Evolutionary conservation across 306 rosid species (phyloP).

Genomic region (Vachellia pachyceras): DNA sequence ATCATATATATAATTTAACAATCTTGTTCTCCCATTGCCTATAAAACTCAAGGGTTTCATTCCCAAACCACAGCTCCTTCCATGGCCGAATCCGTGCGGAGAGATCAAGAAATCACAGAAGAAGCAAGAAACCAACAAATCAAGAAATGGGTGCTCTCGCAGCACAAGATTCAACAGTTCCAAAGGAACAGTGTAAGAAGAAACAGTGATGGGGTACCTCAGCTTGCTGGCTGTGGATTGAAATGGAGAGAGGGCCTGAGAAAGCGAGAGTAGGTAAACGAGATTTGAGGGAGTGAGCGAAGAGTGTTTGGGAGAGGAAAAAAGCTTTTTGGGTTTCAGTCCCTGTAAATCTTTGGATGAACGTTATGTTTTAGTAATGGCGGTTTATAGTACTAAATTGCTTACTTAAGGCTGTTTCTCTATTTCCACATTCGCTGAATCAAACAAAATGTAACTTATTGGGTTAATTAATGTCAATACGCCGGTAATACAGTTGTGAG

Average conservation of each 20-base stretch:
- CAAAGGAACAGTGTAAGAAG: conserved; percentile 27
- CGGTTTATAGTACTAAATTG: conserved; percentile 12
- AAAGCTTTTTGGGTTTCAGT: conserved; percentile 33
- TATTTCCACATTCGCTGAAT: not conserved
- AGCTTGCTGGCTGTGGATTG: conserved; percentile 28
- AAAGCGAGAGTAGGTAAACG: no score
- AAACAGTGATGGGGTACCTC: no score
- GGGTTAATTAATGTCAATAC: not conserved
- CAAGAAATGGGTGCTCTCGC: conserved; percentile 32
- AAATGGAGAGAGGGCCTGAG: conserved; percentile 14
- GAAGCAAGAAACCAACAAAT: conserved; percentile 10
- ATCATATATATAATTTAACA: no score
- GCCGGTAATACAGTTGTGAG: not conserved
- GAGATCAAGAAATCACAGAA: conserved; percentile 44
- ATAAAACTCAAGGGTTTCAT: conserved; percentile 11
- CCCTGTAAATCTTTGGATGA: conserved; percentile 51
- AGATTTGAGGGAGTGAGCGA: not conserved
- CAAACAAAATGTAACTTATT: not conserved
- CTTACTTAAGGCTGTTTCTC: not conserved
- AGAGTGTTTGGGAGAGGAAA: conserved; percentile 13
- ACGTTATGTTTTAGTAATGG: conserved; percentile 40
- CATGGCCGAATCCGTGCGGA: not conserved
- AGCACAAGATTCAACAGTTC: conserved; percentile 36
- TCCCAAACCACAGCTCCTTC: conserved; percentile 19
- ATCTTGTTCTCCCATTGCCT: conserved; percentile 49